These are phyloP conservation scores for Talaromyces sp. DNA, from an alignment of 2,329 filamentous ascomycete genomes.

Conservation along the genomic window DNA sequence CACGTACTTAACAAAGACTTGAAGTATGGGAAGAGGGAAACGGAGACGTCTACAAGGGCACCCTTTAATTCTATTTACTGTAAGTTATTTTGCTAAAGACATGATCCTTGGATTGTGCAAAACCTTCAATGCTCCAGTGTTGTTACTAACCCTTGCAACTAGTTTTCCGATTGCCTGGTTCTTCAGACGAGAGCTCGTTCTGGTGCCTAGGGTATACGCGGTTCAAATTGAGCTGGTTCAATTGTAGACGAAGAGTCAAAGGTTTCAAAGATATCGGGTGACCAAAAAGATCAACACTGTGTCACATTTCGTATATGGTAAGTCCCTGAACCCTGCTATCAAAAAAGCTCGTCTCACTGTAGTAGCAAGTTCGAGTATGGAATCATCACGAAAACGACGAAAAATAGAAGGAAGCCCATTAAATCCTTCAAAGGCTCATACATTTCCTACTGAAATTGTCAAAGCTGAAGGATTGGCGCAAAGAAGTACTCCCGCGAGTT, in stretches of 20 bases:
- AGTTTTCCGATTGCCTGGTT: not conserved
- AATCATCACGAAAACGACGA: constrained; percentile 1
- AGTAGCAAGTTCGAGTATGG: not conserved
- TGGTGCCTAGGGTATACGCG: not conserved
- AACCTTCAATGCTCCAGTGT: not conserved
- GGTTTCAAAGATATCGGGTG: not conserved
- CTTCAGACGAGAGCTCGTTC: not conserved
- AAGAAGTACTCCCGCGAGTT: not conserved
- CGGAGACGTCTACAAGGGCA: not conserved
- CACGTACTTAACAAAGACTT: not conserved
- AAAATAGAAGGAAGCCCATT: not conserved
- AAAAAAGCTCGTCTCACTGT: not conserved
- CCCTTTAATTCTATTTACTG: not conserved
- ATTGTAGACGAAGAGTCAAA: not conserved
- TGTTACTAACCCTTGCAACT: not conserved
- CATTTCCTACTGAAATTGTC: not conserved
- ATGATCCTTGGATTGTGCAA: not conserved
- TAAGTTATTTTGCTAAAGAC: not conserved
- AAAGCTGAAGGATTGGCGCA: not conserved
- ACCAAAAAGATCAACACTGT: not conserved
- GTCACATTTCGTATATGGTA: not conserved
- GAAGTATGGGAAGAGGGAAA: not conserved
- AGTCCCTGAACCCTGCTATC: not conserved
- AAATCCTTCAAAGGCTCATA: not conserved
- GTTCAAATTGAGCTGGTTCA: not conserved